phyloP scores from a whole-genome alignment of 1,284 basidiomycete species.

The Marasmius tenuissimus region DNA sequence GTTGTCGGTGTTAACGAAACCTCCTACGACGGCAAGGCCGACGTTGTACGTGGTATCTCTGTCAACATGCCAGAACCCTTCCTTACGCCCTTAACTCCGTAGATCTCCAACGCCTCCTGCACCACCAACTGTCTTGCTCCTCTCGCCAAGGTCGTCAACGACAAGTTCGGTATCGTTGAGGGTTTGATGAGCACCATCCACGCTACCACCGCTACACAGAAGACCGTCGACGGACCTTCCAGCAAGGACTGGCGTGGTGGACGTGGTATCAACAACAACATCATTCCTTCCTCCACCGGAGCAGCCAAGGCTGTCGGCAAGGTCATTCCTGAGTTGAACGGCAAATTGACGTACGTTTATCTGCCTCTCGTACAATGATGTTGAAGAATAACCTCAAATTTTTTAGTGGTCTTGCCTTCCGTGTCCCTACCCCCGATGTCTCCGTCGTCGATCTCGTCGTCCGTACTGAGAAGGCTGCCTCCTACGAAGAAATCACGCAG shows the following conservation, averaged over 20 bases:
- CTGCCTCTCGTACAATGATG: background rate
- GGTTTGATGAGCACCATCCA: conserved; percentile 99
- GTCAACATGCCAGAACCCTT: background rate
- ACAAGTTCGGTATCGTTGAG: conserved; percentile 94
- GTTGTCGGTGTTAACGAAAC: conserved; percentile 97
- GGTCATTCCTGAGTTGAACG: conserved; percentile 96
- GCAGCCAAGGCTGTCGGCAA: conserved; percentile 99
- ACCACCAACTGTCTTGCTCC: conserved; percentile 99
- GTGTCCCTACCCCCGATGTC: conserved; percentile 95
- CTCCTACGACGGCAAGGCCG: conserved; percentile 87
- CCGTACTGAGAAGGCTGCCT: conserved; percentile 84
- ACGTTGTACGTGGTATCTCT: conserved; percentile 59
- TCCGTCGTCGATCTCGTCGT: conserved; percentile 98
- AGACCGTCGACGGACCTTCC: conserved; percentile 98
- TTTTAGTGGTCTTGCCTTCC: conserved; percentile 90
- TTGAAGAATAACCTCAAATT: background rate
- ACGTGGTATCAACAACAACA: conserved; percentile 96
- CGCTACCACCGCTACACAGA: conserved; percentile 96
- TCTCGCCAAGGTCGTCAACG: conserved; percentile 97
- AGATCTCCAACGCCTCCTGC: conserved; percentile 99
- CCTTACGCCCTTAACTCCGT: conserved; percentile 2
- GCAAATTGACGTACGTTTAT: conserved; percentile 84
- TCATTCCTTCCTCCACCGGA: conserved; percentile 99
- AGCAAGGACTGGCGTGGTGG: conserved; percentile 96
- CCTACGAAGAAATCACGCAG: conserved; percentile 92